phyloP scores from a whole-genome alignment of 163 green algal species.

The Scenedesmus sp. region DNA sequence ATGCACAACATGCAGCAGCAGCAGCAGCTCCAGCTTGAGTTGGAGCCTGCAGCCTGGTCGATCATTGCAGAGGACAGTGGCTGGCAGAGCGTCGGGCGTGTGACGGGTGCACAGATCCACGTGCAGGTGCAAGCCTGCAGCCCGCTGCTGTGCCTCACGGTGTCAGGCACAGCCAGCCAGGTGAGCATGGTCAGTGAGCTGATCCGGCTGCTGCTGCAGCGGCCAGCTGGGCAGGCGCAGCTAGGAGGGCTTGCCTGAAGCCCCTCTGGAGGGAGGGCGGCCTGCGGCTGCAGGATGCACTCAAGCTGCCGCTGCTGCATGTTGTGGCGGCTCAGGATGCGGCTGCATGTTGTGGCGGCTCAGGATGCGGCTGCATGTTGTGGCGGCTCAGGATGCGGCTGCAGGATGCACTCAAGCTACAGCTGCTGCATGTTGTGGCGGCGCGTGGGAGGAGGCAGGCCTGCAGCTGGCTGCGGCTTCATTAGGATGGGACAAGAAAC shows the following conservation, averaged over 20 bases:
- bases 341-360: no score
- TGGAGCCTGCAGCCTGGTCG: not conserved
- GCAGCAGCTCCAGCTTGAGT: not conserved
- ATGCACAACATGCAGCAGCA: not conserved
- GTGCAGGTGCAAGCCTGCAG: not conserved
- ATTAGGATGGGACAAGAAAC: no score
- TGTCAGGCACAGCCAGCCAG: not conserved
- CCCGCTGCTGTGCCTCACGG: not conserved
- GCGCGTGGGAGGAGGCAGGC: no score
- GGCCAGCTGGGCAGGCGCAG: not conserved
- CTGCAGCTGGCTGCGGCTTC: no score
- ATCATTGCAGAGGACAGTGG: not conserved
- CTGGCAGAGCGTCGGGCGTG: not conserved
- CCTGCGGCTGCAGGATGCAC: no score
- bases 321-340: no score
- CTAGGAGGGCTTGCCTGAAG: not conserved
- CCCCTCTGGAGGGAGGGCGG: no score
- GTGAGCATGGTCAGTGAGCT: not conserved
- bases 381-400: no score
- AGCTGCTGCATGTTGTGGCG: no score
- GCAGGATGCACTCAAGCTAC: no score
- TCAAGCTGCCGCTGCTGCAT: no score
- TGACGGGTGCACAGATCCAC: not conserved
- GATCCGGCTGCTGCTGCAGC: not conserved
- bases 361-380: no score